Evolutionary conservation across 345 rosid genomes (phyloP), one percentile per base, ranked within the genome.

Genomic region (Jatropha curcas): DNA sequence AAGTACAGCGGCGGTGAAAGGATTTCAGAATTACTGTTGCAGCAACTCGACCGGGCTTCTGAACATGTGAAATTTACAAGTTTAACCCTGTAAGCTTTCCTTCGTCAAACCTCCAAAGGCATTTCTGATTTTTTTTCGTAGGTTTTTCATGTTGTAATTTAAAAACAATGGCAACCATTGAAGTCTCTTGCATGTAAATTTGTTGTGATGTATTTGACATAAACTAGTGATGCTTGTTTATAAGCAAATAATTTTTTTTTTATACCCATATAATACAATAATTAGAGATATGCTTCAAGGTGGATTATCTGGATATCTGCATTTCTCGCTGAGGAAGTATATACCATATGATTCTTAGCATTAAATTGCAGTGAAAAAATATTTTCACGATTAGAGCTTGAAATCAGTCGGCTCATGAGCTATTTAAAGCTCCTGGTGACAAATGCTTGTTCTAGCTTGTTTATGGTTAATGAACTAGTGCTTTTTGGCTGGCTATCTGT

Each of bases 1-100:
- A 77, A 43, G 37, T 74, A 56, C 53, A 56, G 50, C 14, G 35
- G 50, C 14, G 35, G 20, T 16, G 76, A 73, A 9, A 76, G 77
- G 37, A 8, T 76, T 72, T 33, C 75, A n/a, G 75, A 76, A 34
- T 69, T 69, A 4, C 19, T 63, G 48, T 61, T 73, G 58, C 69
- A 13, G 74, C 58, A 65, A 3, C 30, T 33, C 65, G 70, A 72
- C 56, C 68, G 76, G 19, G 79, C 83, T 62, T 80, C 83, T 14
- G 58, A 56, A 4, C 24, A 56, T 58, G 73, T 68, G 41, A 72
- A 68, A 73, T 64, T 77, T 34, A 35, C 24, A 14, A 75, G 74
- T 58, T 68, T 75, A 33, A 31, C 74, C 5, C 65, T 72, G 4
- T 80, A 72, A 66, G 45, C 43, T n/a, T 48, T 68, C 25, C 25